These are phyloP conservation scores for Curvularia hawaiiensis DNA, from an alignment of 2,329 filamentous ascomycete species.

Conservation along the genomic window DNA sequence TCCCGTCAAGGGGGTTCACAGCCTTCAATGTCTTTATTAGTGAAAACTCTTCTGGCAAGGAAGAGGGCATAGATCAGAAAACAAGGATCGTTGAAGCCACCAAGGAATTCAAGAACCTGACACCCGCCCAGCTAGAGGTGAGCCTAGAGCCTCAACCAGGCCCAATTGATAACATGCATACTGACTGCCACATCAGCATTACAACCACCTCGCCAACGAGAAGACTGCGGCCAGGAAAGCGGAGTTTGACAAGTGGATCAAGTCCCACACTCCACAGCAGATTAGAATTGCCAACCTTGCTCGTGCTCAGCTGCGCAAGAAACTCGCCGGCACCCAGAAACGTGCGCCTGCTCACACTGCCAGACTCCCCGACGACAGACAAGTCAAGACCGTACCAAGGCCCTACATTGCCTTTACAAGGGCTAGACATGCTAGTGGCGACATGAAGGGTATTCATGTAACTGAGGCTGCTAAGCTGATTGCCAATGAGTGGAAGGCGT, in stretches of 20 bases:
- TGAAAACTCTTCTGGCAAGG: slow-evolving; percentile 22
- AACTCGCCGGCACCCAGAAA: slow-evolving; percentile 14
- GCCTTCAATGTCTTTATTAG: slow-evolving; percentile 36
- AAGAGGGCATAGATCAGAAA: not conserved
- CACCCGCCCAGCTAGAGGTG: slow-evolving; percentile 46
- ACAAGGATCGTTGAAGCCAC: slow-evolving; percentile 7
- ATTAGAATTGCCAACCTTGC: slow-evolving; percentile 66
- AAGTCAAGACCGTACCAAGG: slow-evolving; percentile 51
- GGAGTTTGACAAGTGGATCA: slow-evolving; percentile 60
- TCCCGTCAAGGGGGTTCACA: not conserved
- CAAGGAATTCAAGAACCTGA: slow-evolving; percentile 34
- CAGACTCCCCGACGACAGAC: slow-evolving; percentile 60
- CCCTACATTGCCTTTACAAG: slow-evolving; percentile 52
- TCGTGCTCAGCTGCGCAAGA: slow-evolving; percentile 48
- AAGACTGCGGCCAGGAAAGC: slow-evolving; percentile 52
- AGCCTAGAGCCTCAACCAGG: not conserved
- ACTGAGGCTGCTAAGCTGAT: slow-evolving; percentile 51
- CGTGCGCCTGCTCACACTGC: slow-evolving; percentile 11
- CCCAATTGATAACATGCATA: not conserved
- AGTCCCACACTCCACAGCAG: slow-evolving; percentile 59
- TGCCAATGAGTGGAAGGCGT: slow-evolving; percentile 54
- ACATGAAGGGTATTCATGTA: slow-evolving; percentile 55
- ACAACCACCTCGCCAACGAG: slow-evolving; percentile 57
- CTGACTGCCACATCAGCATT: slow-evolving; percentile 46
- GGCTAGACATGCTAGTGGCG: slow-evolving; percentile 55